Evolutionary conservation across 2,329 filamentous ascomycete species (phyloP).

Genomic region (Fusarium torulosum): DNA sequence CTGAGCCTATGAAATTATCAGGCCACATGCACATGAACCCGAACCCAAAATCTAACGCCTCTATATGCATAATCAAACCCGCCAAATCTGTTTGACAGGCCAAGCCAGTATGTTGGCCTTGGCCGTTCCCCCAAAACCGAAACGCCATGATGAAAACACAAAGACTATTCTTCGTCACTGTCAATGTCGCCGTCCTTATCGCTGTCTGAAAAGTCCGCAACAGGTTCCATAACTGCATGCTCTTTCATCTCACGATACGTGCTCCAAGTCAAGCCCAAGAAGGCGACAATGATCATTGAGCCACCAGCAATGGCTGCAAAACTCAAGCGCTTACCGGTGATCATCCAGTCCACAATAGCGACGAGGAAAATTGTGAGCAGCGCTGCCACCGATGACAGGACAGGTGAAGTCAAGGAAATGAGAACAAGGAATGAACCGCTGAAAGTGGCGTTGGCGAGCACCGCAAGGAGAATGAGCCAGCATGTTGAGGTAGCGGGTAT

Average conservation of each 20-base stretch:
- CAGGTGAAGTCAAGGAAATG: constrained; percentile 92
- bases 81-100: constrained; percentile 13
- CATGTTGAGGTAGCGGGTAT: constrained; percentile 83
- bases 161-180: constrained; percentile 47
- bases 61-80: constrained; percentile 29
- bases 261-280: constrained; percentile 87
- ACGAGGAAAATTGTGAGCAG: constrained; percentile 97
- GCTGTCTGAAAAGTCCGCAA: constrained; percentile 60
- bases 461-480: constrained; percentile 82
- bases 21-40: constrained; percentile 14
- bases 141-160: constrained; percentile 18
- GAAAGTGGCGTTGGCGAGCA: constrained; percentile 90
- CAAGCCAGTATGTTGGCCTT: constrained; percentile 8
- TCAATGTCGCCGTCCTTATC: constrained; percentile 61
- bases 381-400: constrained; percentile 91
- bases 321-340: constrained; percentile 82
- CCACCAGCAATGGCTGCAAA: constrained; percentile 85
- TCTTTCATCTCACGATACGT: constrained; percentile 95
- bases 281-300: constrained; percentile 86
- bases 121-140: neutral
- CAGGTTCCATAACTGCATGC: constrained; percentile 73
- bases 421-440: constrained; percentile 93
- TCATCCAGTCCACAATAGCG: constrained; percentile 88
- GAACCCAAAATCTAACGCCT: constrained; percentile 33
- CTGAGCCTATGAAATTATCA: constrained; percentile 2